A percentile compares a stretch with the other conserved stretches of the same genome.
phyloP scores from a whole-genome alignment of 2,329 filamentous ascomycete species.

The Xylaria sp. region DNA sequence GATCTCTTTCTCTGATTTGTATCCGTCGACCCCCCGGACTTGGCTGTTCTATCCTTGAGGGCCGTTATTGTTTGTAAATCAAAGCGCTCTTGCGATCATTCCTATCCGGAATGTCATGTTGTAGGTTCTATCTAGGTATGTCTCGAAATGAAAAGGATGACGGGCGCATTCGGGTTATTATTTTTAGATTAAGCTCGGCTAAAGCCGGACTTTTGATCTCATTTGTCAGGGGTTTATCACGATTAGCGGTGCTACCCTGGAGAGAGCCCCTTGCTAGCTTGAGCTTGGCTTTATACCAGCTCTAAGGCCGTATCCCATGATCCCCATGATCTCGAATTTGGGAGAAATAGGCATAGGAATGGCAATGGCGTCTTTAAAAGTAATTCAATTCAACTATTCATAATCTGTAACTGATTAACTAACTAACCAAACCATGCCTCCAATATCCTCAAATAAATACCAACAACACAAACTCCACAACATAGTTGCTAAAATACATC shows the following conservation, averaged over 20 bases:
- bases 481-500: neutral
- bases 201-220: slow-evolving; percentile 16
- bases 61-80: neutral
- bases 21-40: neutral
- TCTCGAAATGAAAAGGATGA: neutral
- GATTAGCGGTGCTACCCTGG: slow-evolving; percentile 9
- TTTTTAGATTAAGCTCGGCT: slow-evolving; percentile 22
- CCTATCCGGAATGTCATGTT: slow-evolving; percentile 9
- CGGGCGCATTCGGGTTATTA: slow-evolving; percentile 22
- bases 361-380: neutral
- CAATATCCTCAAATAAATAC: neutral
- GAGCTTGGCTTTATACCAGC: neutral
- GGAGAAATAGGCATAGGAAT: neutral
- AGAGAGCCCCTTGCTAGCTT: neutral
- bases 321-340: neutral
- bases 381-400: neutral
- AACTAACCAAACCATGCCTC: neutral
- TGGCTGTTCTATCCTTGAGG: slow-evolving; percentile 1
- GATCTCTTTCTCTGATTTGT: neutral
- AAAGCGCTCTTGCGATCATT: neutral
- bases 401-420: neutral
- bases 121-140: neutral
- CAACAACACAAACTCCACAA: neutral
- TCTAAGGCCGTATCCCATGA: no score
- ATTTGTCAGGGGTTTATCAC: neutral